phyloP scores from a whole-genome alignment of 1,139 yeast genomes.

The Ogataea hybrid region DNA sequence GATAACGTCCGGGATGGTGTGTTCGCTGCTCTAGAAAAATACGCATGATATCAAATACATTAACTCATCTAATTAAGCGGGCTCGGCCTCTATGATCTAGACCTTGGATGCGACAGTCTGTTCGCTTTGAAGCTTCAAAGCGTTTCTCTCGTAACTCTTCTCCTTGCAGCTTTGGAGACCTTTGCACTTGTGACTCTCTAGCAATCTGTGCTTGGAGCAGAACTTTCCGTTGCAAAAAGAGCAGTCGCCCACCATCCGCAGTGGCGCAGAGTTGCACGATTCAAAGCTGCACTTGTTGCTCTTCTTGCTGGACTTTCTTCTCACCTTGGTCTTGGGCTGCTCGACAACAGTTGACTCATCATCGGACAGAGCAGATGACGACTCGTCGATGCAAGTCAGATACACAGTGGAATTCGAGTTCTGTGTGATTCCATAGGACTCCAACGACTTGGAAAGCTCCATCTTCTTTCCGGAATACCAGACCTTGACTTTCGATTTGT shows the following conservation, averaged over 20 bases:
- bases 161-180: slow-evolving; percentile 83
- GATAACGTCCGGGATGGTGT: slow-evolving; percentile 51
- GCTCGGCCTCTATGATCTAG: slow-evolving; percentile 19
- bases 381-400: slow-evolving; percentile 37
- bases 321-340: slow-evolving; percentile 37
- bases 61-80: slow-evolving; percentile 12
- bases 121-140: slow-evolving; percentile 43
- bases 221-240: slow-evolving; percentile 81
- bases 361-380: slow-evolving; percentile 22
- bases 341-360: slow-evolving; percentile 20
- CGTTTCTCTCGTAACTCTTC: slow-evolving; percentile 63
- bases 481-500: slow-evolving; percentile 40
- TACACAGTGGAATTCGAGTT: slow-evolving; percentile 39
- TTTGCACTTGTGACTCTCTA: slow-evolving; percentile 81
- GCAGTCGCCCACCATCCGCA: slow-evolving; percentile 88
- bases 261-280: slow-evolving; percentile 62
- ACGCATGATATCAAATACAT: slow-evolving; percentile 22
- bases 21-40: slow-evolving; percentile 31
- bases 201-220: slow-evolving; percentile 82
- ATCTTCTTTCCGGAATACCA: slow-evolving; percentile 53
- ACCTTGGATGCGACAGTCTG: slow-evolving; percentile 46
- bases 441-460: slow-evolving; percentile 29
- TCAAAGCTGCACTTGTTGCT: slow-evolving; percentile 61
- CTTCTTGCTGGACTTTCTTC: slow-evolving; percentile 40
- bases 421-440: slow-evolving; percentile 30